Conservation (phyloP, 805 yeast genomes). For the Wickerhamomyces chambardii region DNA sequence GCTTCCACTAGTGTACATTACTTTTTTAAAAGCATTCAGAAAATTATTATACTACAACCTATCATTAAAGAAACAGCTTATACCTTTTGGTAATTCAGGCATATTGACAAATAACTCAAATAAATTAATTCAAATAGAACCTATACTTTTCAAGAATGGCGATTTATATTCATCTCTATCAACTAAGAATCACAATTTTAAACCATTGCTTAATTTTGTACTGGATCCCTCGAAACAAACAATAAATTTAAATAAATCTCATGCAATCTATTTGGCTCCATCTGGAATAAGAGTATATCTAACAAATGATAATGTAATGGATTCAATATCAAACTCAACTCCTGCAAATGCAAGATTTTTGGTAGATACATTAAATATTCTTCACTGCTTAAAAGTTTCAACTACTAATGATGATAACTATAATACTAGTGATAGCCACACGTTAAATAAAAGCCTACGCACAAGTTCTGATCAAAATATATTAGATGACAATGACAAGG, state of each 20-base stretch:
- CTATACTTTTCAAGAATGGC: constrained; percentile 36
- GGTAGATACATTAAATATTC: constrained; percentile 24
- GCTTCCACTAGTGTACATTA: constrained; percentile 25
- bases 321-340: constrained; percentile 25
- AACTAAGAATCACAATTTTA: constrained; percentile 21
- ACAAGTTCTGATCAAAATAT: too few species aligned
- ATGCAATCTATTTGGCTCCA: constrained; percentile 42
- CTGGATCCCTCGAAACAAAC: constrained; percentile 1
- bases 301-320: constrained; percentile 23
- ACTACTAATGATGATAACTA: constrained; percentile 7
- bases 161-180: constrained; percentile 29
- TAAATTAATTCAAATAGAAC: constrained; percentile 33
- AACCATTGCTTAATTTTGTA: constrained; percentile 20
- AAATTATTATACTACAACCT: constrained; percentile 27
- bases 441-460: too few species aligned
- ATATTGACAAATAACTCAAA: constrained; percentile 14
- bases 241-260: constrained; percentile 18
- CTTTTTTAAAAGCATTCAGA: constrained; percentile 41
- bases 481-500: too few species aligned
- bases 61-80: constrained; percentile 22
- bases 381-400: constrained; percentile 15
- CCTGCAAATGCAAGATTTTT: constrained; percentile 32
- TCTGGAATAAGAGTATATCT: constrained; percentile 43
- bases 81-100: constrained; percentile 44
- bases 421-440: too few species aligned